Conservation (phyloP, 257 asterid genomes). For the Solanum piurae region DNA sequence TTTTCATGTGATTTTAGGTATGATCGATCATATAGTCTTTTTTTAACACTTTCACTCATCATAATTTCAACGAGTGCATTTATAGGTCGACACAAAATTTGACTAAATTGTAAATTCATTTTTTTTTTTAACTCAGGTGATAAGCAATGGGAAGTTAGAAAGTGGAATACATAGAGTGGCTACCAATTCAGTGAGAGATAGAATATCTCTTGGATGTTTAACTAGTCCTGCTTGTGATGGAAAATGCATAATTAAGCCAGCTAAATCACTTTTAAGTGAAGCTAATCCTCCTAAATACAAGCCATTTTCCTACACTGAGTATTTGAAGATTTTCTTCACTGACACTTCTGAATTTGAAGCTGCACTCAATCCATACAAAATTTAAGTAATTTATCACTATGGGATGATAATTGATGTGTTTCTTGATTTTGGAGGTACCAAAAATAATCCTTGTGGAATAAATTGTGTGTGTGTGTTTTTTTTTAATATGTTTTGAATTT, state of each 20-base stretch:
- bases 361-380: background rate
- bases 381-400: background rate
- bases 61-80: background rate
- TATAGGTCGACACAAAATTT: background rate
- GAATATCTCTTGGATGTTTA: background rate
- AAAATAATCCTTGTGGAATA: background rate
- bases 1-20: background rate
- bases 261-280: background rate
- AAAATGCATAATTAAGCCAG: background rate
- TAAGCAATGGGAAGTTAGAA: background rate
- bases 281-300: background rate
- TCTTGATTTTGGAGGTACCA: background rate
- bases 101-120: background rate
- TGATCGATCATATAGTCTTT: background rate
- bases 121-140: background rate
- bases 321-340: background rate
- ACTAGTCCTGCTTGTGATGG: background rate
- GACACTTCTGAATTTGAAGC: background rate
- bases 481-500: background rate
- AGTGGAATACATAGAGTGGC: slow-evolving; percentile 1
- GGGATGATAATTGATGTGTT: background rate
- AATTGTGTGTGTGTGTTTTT: background rate
- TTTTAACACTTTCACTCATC: background rate
- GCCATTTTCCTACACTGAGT: background rate
- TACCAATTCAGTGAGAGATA: background rate